A percentile compares a stretch with the other conserved stretches of the same genome.
Conservation (phyloP, 177 flowering plant genomes). For the Vitis hybrid region DNA sequence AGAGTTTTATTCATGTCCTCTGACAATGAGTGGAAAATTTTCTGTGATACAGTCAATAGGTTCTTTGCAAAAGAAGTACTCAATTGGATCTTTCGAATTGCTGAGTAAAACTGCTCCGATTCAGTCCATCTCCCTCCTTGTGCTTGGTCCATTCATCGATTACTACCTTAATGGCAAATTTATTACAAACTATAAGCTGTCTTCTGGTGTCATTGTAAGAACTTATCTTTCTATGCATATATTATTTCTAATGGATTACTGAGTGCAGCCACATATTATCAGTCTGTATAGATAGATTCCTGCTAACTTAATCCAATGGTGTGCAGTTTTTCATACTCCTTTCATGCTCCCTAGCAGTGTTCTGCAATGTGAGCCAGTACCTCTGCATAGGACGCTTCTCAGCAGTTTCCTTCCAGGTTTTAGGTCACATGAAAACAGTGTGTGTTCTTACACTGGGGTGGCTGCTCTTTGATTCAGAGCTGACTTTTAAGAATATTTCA, state of each 20-base stretch:
- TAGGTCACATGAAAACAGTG: slow-evolving; percentile 97
- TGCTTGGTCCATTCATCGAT: slow-evolving; percentile 83
- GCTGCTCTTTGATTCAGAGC: slow-evolving; percentile 78
- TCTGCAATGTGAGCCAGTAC: slow-evolving; percentile 93
- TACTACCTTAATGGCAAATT: slow-evolving; percentile 67
- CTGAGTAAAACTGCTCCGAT: slow-evolving; percentile 96
- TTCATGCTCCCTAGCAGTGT: slow-evolving; percentile 86
- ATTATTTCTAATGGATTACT: background rate
- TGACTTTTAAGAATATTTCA: slow-evolving; percentile 71
- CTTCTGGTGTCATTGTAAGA: slow-evolving; percentile 74
- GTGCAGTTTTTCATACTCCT: slow-evolving; percentile 81
- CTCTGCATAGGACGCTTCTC: slow-evolving; percentile 97
- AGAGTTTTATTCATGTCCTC: background rate
- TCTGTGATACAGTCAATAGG: slow-evolving; percentile 73
- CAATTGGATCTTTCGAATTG: slow-evolving; percentile 89
- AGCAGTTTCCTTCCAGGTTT: slow-evolving; percentile 92
- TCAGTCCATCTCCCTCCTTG: slow-evolving; percentile 82
- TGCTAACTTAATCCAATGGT: background rate
- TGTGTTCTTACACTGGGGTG: slow-evolving; percentile 84
- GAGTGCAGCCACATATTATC: background rate
- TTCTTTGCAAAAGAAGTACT: slow-evolving; percentile 91
- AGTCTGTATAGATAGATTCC: background rate
- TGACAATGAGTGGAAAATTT: background rate
- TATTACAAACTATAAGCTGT: slow-evolving; percentile 55
- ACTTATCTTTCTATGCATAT: background rate